Evolutionary conservation across 768 basidiomycete genomes (phyloP).

Genomic region (Psilocybe subaeruginosa): DNA sequence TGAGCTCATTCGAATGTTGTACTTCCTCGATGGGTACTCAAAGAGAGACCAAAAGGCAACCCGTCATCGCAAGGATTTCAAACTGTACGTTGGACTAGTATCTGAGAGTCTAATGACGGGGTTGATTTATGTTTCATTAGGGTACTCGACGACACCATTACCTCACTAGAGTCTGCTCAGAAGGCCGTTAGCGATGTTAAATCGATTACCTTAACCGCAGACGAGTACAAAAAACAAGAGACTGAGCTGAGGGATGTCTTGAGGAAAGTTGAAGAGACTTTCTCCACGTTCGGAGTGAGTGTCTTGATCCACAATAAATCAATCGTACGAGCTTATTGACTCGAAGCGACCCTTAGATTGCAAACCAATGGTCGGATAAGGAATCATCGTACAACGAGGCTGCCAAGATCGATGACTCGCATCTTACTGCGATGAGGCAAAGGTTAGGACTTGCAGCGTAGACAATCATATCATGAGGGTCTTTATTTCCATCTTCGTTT

Average conservation of each 20-base stretch:
- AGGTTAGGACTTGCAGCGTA: not conserved
- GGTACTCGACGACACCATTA: constrained; percentile 6
- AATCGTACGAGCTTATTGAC: not conserved
- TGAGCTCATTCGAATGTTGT: constrained; percentile 22
- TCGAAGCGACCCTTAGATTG: not conserved
- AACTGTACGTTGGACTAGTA: not conserved
- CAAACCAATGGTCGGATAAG: constrained; percentile 5
- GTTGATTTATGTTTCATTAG: not conserved
- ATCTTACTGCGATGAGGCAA: constrained; percentile 11
- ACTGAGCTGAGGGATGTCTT: not conserved
- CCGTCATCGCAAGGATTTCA: constrained; percentile 4
- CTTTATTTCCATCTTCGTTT: no score
- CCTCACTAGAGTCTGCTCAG: constrained; percentile 4
- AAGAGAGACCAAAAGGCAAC: not conserved
- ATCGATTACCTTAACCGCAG: not conserved
- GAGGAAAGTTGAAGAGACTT: constrained; percentile 3
- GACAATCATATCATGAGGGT: no score
- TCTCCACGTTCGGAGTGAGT: constrained; percentile 5
- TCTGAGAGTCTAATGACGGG: not conserved
- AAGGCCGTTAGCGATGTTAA: constrained; percentile 12
- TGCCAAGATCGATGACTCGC: constrained; percentile 10
- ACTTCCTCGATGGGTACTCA: constrained; percentile 16
- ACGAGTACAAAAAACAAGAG: constrained; percentile 7
- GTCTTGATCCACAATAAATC: not conserved
- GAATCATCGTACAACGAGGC: constrained; percentile 4